Percentiles rank a stretch among this genome's conserved stretches.
These are phyloP conservation scores for Ustilago trichophora DNA, from an alignment of 1,284 basidiomycete species.

Conservation along the genomic window DNA sequence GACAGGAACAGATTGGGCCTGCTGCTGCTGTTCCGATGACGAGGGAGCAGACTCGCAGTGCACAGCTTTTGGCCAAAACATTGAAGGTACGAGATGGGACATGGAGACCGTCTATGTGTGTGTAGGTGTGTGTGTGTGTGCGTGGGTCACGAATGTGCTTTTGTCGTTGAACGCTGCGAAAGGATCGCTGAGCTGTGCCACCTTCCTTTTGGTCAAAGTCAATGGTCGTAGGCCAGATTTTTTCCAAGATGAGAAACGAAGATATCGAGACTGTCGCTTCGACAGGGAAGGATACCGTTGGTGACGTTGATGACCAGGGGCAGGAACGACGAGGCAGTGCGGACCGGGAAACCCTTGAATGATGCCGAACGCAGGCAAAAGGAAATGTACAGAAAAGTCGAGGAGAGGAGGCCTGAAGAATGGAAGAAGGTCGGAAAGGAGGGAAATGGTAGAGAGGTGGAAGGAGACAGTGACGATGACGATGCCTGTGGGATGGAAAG, in stretches of 20 bases:
- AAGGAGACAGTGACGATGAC: neutral
- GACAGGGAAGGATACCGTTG: no score
- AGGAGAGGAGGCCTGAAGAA: no score
- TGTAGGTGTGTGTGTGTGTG: no score
- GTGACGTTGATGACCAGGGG: neutral
- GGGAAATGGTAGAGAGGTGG: neutral
- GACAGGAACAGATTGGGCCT: slow-evolving; percentile 3
- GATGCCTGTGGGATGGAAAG: neutral
- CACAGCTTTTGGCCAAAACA: slow-evolving; percentile 42
- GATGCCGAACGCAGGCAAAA: no score
- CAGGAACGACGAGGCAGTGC: neutral
- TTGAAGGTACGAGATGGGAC: slow-evolving; percentile 46
- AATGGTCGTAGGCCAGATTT: no score
- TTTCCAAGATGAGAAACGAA: no score
- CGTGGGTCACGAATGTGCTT: no score
- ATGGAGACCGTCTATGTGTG: slow-evolving; percentile 12
- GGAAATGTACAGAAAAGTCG: no score
- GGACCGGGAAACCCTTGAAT: neutral
- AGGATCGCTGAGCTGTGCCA: no score
- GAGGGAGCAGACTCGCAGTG: slow-evolving; percentile 42
- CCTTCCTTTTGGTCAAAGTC: no score
- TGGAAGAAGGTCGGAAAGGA: neutral
- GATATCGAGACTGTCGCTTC: no score
- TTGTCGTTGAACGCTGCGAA: no score
- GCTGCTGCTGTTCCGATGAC: slow-evolving; percentile 25